phyloP scores from a whole-genome alignment of 495 filamentous ascomycete genomes.

The Hyaloscypha variabilis region DNA sequence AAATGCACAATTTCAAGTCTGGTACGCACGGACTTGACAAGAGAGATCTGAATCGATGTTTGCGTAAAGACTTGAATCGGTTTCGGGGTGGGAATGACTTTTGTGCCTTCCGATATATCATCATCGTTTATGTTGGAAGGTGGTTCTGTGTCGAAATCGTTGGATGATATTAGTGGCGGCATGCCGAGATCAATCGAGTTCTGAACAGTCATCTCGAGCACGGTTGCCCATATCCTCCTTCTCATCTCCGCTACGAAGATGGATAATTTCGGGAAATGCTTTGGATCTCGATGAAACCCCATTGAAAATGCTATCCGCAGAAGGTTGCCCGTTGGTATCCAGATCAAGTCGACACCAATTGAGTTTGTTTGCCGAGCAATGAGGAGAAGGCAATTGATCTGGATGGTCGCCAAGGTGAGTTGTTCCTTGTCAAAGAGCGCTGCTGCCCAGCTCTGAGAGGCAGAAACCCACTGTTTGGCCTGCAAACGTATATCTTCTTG shows the following conservation, averaged over 20 bases:
- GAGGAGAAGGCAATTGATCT: slow-evolving; percentile 60
- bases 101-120: slow-evolving; percentile 32
- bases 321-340: slow-evolving; percentile 60
- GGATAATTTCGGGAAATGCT: slow-evolving; percentile 40
- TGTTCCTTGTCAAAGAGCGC: slow-evolving; percentile 53
- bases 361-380: slow-evolving; percentile 58
- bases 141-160: slow-evolving; percentile 59
- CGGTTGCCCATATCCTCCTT: slow-evolving; percentile 67
- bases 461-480: slow-evolving; percentile 47
- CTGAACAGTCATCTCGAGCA: slow-evolving; percentile 62
- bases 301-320: slow-evolving; percentile 60
- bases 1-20: slow-evolving; percentile 49
- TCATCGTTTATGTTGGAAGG: slow-evolving; percentile 55
- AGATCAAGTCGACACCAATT: slow-evolving; percentile 57
- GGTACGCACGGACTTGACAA: slow-evolving; percentile 47
- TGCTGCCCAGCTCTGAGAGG: slow-evolving; percentile 59
- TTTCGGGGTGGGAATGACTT: slow-evolving; percentile 16
- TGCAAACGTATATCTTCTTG: background rate
- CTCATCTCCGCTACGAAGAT: slow-evolving; percentile 64
- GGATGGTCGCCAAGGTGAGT: slow-evolving; percentile 53
- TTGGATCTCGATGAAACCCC: slow-evolving; percentile 63
- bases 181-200: slow-evolving; percentile 61
- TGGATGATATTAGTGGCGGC: slow-evolving; percentile 53
- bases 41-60: slow-evolving; percentile 46
- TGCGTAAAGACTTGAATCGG: slow-evolving; percentile 41